These are phyloP conservation scores for Fusarium sp. DNA, from an alignment of 2,329 filamentous ascomycete species.

Conservation along the genomic window DNA sequence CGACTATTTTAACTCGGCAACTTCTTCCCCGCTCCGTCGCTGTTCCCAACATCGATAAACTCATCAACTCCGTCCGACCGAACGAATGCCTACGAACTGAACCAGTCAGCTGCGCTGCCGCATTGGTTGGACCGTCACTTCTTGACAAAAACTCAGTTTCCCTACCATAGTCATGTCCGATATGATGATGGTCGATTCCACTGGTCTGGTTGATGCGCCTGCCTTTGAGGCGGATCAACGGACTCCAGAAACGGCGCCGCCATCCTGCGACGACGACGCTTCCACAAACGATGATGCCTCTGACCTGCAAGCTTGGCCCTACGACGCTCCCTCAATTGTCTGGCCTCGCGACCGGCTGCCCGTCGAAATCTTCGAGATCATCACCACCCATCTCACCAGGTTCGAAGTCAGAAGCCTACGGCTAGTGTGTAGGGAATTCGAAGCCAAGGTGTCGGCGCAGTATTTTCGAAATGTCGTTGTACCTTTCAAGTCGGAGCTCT, in stretches of 20 bases:
- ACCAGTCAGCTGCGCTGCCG: slow-evolving; percentile 2
- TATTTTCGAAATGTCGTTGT: slow-evolving; percentile 74
- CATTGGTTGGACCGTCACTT: background rate
- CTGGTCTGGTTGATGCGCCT: background rate
- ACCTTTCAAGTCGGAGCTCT: slow-evolving; percentile 74
- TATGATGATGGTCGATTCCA: background rate
- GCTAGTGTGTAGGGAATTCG: slow-evolving; percentile 69
- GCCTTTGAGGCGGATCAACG: slow-evolving; percentile 10
- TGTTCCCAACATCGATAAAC: slow-evolving; percentile 21
- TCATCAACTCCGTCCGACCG: slow-evolving; percentile 29
- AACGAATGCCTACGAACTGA: slow-evolving; percentile 17
- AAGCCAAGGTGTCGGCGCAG: slow-evolving; percentile 66
- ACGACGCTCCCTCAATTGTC: background rate
- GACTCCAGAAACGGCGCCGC: slow-evolving; percentile 32
- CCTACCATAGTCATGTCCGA: background rate
- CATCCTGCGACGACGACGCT: slow-evolving; percentile 33
- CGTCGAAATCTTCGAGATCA: slow-evolving; percentile 71
- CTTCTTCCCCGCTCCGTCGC: slow-evolving; percentile 26
- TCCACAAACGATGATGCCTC: slow-evolving; percentile 4
- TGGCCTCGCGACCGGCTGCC: slow-evolving; percentile 61
- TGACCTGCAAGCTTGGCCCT: slow-evolving; percentile 12
- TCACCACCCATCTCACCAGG: slow-evolving; percentile 66
- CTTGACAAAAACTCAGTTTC: background rate
- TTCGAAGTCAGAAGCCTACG: slow-evolving; percentile 71
- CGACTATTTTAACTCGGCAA: background rate